Base-by-base conservation (phyloP, 2,329 filamentous ascomycete species). In the Zymoseptoria pseudotritici region DNA sequence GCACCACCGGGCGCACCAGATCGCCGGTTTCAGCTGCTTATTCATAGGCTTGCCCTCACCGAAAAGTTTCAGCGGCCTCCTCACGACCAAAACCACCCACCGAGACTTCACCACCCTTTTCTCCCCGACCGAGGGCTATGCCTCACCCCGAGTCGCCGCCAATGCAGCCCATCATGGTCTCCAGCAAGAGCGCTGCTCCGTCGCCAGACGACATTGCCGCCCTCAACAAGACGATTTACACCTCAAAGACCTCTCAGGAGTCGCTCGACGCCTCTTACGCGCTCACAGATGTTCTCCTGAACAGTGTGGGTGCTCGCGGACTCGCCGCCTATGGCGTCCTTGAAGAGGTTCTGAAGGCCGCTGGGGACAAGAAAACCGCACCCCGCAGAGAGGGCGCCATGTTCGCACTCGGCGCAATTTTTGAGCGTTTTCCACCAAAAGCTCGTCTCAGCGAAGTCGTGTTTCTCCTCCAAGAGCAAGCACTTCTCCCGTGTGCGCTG, bases 331-430 rank as follows among this genome's bases (percentile, higher is more conserved):
- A 88, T 75, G 82, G 83, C 65, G 76, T 89, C 54, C 73, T 89
- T 53, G 79, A 82, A 21, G 82, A 84, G 64, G 80, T 87, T 69
- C 84, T 84, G 71, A 89, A 96, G 81, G 90, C 90, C 46, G 91
- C 93, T 3, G 79, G 82, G 68, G 91, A 97, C 78, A 99, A 97
- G 86, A 99, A 99, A 82, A 92, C 87, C 75, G 88, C 88, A 17
- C 82, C 88, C 49, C 85, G 84, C 68, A 84, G 93, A 69, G 94
- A 99, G 78, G 91, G 91, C 71, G 89, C 92, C 66, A 95, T 97
- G 85, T 95, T 97, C 75, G 87, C 96, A 50, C 83, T 97, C 22
- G 94, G 95, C 59, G 93, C 95, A 58, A 80, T 99, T 53, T 93
- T 97, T 70, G 94, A 99, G 80, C 86, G 89, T 50, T 89, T 97